These are phyloP conservation scores for Nothophaeocryptopus gaeumannii DNA, from an alignment of 2,329 filamentous ascomycete species.

Conservation along the genomic window DNA sequence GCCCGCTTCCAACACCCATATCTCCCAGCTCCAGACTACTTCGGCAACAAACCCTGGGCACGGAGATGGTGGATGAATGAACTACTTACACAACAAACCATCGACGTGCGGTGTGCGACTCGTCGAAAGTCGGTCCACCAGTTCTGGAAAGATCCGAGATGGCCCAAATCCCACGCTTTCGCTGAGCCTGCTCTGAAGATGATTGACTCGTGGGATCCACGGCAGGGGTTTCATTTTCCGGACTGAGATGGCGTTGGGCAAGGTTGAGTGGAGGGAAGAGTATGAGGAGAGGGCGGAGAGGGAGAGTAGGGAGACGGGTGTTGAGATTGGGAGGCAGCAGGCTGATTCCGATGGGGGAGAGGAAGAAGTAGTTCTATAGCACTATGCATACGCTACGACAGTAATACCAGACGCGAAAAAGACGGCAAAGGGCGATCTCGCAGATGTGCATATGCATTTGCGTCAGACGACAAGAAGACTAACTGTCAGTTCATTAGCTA, in stretches of 20 bases:
- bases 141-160: not conserved
- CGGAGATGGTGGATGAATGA: not conserved
- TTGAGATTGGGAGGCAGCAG: not conserved
- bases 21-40: not conserved
- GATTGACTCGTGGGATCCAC: not conserved
- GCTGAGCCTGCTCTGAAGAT: not conserved
- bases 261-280: constrained; percentile 4
- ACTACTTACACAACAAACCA: not conserved
- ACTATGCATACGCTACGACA: too few species aligned
- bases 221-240: not conserved
- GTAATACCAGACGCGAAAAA: too few species aligned
- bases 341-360: not conserved
- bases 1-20: not conserved
- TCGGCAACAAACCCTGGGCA: not conserved
- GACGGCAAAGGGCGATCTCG: too few species aligned
- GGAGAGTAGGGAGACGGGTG: not conserved
- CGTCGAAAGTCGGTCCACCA: not conserved
- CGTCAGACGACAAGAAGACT: too few species aligned
- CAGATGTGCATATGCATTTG: too few species aligned
- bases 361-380: too few species aligned
- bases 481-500: too few species aligned
- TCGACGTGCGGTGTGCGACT: constrained; percentile 1
- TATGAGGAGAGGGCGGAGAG: not conserved
- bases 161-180: not conserved
- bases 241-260: not conserved